These are phyloP conservation scores for Colletotrichum sp. DNA, from an alignment of 2,329 filamentous ascomycete species.

Conservation along the genomic window DNA sequence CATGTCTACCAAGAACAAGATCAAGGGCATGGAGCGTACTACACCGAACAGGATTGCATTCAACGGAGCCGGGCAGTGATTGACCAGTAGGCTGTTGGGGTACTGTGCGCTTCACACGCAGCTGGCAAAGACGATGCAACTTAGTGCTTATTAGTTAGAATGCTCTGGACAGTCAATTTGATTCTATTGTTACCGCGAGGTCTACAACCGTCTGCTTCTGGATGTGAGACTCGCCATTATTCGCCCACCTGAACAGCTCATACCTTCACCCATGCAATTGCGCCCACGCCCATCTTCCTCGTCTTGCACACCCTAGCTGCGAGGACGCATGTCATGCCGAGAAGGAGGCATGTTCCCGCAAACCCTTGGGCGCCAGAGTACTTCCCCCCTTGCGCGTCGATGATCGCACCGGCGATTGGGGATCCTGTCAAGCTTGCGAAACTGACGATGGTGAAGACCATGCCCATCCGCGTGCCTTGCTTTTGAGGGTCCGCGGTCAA, in stretches of 20 bases:
- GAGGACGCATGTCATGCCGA: slow-evolving; percentile 20
- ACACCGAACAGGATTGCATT: slow-evolving; percentile 60
- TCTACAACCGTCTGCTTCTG: not conserved
- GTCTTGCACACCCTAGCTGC: slow-evolving; percentile 18
- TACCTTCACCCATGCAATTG: slow-evolving; percentile 2
- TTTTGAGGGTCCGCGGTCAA: slow-evolving; percentile 44
- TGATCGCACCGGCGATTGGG: slow-evolving; percentile 37
- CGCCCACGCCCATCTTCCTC: slow-evolving; percentile 1
- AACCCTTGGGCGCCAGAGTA: slow-evolving; percentile 28
- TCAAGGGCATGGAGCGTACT: slow-evolving; percentile 43
- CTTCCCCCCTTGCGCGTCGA: slow-evolving; percentile 26
- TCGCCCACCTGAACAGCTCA: not conserved
- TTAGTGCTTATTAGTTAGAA: not conserved
- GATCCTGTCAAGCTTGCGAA: slow-evolving; percentile 48
- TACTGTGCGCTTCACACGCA: not conserved
- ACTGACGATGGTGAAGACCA: slow-evolving; percentile 45
- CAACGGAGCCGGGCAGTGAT: slow-evolving; percentile 45
- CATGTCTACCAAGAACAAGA: slow-evolving; percentile 44
- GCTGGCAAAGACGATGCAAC: not conserved
- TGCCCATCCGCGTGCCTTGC: slow-evolving; percentile 47
- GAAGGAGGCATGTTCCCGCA: slow-evolving; percentile 16
- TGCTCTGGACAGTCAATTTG: not conserved
- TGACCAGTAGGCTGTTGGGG: not conserved
- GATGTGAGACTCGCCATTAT: not conserved
- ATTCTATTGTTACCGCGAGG: not conserved